Percentiles rank a stretch among this genome's conserved stretches.
Evolutionary conservation across 768 basidiomycete species (phyloP).

Genomic region (Boletellus emodensis): DNA sequence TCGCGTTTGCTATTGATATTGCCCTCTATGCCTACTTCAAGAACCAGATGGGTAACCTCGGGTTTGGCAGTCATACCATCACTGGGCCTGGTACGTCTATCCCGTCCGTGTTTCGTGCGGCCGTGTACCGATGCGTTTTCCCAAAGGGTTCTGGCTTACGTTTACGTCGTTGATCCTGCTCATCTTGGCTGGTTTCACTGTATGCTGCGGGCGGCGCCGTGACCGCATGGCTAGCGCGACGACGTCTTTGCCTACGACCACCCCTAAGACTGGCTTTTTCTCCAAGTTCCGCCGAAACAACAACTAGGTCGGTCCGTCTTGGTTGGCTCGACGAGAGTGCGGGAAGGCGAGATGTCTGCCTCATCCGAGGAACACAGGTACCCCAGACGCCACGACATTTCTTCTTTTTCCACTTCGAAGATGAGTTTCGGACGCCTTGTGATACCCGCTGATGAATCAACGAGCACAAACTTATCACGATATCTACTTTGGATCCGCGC

Average conservation of each 20-base stretch:
- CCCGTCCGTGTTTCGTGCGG: background rate
- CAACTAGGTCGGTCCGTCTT: slow-evolving; percentile 11
- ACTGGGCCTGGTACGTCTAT: slow-evolving; percentile 57
- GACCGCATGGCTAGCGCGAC: slow-evolving; percentile 45
- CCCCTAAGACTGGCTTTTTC: slow-evolving; percentile 28
- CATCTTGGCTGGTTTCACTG: slow-evolving; percentile 60
- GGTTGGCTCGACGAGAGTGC: background rate
- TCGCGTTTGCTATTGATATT: slow-evolving; percentile 76
- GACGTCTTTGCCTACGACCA: slow-evolving; percentile 7
- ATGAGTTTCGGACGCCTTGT: background rate
- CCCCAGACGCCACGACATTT: background rate
- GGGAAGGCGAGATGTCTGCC: background rate
- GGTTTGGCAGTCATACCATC: slow-evolving; percentile 40
- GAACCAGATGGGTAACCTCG: slow-evolving; percentile 52
- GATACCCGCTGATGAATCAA: slow-evolving; percentile 3
- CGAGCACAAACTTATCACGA: slow-evolving; percentile 8
- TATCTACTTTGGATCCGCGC: slow-evolving; percentile 2
- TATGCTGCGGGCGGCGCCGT: slow-evolving; percentile 64
- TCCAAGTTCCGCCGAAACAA: slow-evolving; percentile 38
- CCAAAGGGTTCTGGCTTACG: slow-evolving; percentile 72
- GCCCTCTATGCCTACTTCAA: slow-evolving; percentile 63
- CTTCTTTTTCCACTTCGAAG: background rate
- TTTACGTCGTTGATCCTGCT: slow-evolving; percentile 63
- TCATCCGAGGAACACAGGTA: background rate
- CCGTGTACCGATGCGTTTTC: background rate